Evolutionary conservation across 108 stramenopile genomes (phyloP), one percentile per base, ranked within the genome.

Genomic region (Cyclotella choctawhatcheeana): DNA sequence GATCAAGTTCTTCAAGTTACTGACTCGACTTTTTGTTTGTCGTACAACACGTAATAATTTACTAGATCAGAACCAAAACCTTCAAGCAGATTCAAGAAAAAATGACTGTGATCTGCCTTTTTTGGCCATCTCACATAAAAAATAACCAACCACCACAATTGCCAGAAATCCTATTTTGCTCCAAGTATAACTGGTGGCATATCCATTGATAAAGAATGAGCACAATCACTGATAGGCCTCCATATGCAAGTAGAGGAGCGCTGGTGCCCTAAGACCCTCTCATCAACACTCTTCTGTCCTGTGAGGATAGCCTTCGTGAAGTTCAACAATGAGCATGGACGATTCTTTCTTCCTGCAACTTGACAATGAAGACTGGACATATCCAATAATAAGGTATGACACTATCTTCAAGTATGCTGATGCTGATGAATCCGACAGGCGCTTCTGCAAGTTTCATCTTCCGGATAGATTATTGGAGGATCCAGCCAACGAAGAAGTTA

Each of bases 331-430:
- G 8, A 6, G 12, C 6, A 40, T 12, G 12, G 12, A 8, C 8
- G 8, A 40, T 40, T 40, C 37, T n/a, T 40, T 40, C 37, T 8
- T 40, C 37, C 37, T 40, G 6, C 8, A 40, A 12, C 37, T 40
- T 12, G 37, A 40, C 12, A 12, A 22, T 4, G 60, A 61, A 14
- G 20, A 22, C 5, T 7, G 12, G 12, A 22, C 6, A 6, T 14
- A 21, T 22, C 37, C 14, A 3, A 22, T 22, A 31, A 61, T 61
- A 34, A 22, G 22, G 18, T 61, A 61, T 35, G 34, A 61, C 37
- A 34, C 37, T 10, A 34, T 61, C 60, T 35, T 37, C 60, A 14
- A 37, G 34, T 61, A n/a, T n/a, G n/a, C n/a, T n/a, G n/a, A 61
- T 21, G 37, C 60, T 5, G 37, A 61, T 24, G 35, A 37, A 10